Percentiles rank a stretch among this genome's conserved stretches.
Conservation (phyloP, 2,329 filamentous ascomycete genomes). For the Alternaria consortialis region DNA sequence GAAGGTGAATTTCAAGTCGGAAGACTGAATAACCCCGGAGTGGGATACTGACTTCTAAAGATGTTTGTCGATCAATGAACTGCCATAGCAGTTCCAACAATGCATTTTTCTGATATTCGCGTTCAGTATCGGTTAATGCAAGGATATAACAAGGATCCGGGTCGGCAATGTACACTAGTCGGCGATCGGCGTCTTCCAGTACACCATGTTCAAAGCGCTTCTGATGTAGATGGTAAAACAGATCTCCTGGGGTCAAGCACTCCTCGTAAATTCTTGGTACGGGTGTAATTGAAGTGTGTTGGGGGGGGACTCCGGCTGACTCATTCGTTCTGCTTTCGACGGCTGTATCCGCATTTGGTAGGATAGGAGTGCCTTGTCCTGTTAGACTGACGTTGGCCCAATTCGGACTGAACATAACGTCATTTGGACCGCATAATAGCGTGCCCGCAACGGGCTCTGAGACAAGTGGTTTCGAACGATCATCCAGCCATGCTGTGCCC, state of each 20-base stretch:
- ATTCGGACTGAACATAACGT: neutral
- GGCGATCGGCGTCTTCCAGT: constrained; percentile 7
- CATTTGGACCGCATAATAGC: neutral
- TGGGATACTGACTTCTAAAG: neutral
- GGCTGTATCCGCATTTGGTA: neutral
- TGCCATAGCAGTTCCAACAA: neutral
- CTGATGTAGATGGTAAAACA: neutral
- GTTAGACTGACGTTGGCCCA: neutral
- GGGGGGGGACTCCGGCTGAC: neutral
- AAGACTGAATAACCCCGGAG: neutral
- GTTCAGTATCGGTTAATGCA: neutral
- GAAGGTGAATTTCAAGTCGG: constrained; percentile 12
- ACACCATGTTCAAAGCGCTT: constrained; percentile 4
- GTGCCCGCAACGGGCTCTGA: neutral
- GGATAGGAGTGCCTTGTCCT: neutral
- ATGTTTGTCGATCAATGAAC: neutral
- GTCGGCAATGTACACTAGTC: constrained; percentile 5
- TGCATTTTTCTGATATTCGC: neutral
- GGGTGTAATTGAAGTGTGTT: neutral
- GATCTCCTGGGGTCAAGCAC: neutral
- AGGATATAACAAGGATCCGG: constrained; percentile 1
- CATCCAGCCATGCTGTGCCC: constrained; percentile 10
- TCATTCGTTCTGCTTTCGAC: neutral
- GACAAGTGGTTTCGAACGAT: neutral
- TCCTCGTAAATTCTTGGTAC: neutral